Conservation (phyloP, 202 grass and related monocot genomes). For the Carex arenaria region DNA sequence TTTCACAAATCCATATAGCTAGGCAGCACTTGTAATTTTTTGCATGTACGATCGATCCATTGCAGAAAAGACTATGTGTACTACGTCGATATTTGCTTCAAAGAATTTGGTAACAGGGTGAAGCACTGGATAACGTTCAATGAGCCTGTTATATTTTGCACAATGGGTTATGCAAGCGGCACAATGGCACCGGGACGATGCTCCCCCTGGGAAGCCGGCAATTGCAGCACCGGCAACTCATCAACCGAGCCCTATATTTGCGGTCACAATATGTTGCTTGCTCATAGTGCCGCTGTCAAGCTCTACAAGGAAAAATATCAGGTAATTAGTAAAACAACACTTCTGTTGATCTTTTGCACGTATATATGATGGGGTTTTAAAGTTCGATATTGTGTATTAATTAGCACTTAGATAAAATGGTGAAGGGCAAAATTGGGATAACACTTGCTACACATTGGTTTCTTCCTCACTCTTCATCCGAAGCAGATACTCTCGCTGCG, state of each 20-base stretch:
- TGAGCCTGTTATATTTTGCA: slow-evolving; percentile 28
- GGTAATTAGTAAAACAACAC: slow-evolving; percentile 3
- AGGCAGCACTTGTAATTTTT: not conserved
- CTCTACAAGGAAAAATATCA: slow-evolving; percentile 24
- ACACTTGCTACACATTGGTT: slow-evolving; percentile 29
- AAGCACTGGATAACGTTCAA: slow-evolving; percentile 57
- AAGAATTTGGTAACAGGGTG: slow-evolving; percentile 34
- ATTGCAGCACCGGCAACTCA: not conserved
- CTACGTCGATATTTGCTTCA: slow-evolving; percentile 30
- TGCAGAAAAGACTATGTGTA: slow-evolving; percentile 29
- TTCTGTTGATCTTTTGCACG: not conserved
- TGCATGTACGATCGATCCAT: not conserved
- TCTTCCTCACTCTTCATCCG: slow-evolving; percentile 25
- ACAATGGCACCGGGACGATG: slow-evolving; percentile 28
- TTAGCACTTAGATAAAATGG: not conserved
- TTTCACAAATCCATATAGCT: not conserved
- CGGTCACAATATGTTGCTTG: slow-evolving; percentile 29
- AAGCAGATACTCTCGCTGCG: slow-evolving; percentile 22
- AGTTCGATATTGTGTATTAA: not conserved
- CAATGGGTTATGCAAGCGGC: not conserved
- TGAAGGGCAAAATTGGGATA: slow-evolving; percentile 51
- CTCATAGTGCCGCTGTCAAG: slow-evolving; percentile 23
- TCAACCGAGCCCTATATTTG: slow-evolving; percentile 34
- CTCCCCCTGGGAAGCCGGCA: not conserved
- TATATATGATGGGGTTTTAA: not conserved